These are phyloP conservation scores for Triangularia setosa DNA, from an alignment of 2,329 filamentous ascomycete species.

Conservation along the genomic window DNA sequence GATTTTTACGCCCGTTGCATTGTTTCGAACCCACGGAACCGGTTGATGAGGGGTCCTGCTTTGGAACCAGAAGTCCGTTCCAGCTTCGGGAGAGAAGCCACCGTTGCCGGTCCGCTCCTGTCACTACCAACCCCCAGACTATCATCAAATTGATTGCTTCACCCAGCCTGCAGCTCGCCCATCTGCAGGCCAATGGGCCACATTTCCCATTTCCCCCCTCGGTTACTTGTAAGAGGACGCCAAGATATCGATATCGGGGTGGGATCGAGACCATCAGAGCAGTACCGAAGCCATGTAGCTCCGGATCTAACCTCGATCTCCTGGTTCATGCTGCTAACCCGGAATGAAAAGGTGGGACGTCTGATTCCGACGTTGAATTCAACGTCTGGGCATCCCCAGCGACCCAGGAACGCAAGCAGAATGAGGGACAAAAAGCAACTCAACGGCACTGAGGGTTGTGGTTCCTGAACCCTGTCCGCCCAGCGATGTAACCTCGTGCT, in stretches of 20 bases:
- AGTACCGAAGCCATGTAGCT: background rate
- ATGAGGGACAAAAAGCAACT: background rate
- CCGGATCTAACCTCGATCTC: slow-evolving; percentile 6
- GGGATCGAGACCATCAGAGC: background rate
- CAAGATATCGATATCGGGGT: background rate
- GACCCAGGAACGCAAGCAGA: background rate
- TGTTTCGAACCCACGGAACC: slow-evolving; percentile 6
- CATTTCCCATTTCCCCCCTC: too few species aligned
- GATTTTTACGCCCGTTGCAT: slow-evolving; percentile 4
- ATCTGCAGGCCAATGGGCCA: background rate
- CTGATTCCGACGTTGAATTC: background rate
- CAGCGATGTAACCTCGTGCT: background rate
- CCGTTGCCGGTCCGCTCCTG: background rate
- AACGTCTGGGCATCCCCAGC: background rate
- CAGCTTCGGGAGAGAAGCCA: background rate
- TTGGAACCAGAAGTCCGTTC: background rate
- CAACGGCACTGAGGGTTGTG: background rate
- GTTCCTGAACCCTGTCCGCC: background rate
- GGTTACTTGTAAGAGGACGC: background rate
- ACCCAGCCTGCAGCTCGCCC: background rate
- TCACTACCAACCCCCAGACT: background rate
- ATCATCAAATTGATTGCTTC: background rate
- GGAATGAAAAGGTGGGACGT: background rate
- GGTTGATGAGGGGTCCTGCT: background rate
- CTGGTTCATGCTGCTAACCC: background rate